Conservation (phyloP, 2,329 filamentous ascomycete genomes). For the Xylaria sp. region DNA sequence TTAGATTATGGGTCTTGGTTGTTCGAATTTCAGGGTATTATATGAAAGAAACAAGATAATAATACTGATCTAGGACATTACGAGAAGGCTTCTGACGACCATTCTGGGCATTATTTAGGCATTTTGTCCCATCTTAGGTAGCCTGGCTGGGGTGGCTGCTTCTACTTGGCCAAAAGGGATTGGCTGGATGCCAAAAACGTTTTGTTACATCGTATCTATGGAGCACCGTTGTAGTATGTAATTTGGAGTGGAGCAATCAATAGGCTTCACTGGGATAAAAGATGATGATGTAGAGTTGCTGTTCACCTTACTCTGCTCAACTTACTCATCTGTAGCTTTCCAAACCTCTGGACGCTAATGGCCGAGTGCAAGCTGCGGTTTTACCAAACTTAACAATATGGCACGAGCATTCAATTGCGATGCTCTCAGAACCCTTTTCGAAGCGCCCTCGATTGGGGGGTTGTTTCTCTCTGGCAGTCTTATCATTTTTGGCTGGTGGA, state of each 20-base stretch:
- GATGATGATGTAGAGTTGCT: neutral
- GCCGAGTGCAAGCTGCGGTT: neutral
- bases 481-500: neutral
- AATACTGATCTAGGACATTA: no score
- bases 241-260: neutral
- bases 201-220: no score
- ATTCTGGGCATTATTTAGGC: no score
- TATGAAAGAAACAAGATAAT: no score
- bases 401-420: neutral
- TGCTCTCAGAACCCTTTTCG: neutral
- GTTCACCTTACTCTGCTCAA: neutral
- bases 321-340: neutral
- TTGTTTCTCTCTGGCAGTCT: constrained; percentile 4
- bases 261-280: neutral
- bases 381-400: neutral
- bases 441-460: neutral
- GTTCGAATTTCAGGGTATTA: no score
- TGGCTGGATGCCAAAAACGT: no score
- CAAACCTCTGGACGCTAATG: neutral
- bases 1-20: no score
- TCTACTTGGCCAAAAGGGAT: no score
- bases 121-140: no score
- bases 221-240: neutral
- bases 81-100: no score
- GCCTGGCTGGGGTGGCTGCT: no score